Evolutionary conservation across 1,284 basidiomycete genomes (phyloP).

Genomic region (Leccinum pallidistipes): DNA sequence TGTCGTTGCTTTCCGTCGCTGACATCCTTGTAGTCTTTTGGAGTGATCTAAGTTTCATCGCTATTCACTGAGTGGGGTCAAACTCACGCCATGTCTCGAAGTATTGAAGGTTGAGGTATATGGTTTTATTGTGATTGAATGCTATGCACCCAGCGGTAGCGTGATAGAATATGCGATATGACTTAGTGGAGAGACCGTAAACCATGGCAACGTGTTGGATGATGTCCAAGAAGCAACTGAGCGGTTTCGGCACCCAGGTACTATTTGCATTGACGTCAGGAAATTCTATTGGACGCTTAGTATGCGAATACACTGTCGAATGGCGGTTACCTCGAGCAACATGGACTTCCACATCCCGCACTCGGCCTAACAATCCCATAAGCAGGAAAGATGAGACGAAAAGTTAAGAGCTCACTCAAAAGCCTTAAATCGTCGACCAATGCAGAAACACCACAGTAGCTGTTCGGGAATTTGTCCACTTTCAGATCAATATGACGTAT

Average conservation of each 20-base stretch:
- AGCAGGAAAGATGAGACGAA: neutral
- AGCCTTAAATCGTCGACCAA: neutral
- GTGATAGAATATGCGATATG: constrained; percentile 87
- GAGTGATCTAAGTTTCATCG: neutral
- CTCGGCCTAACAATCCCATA: neutral
- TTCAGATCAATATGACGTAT: neutral
- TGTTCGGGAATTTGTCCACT: neutral
- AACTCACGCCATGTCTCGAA: constrained; percentile 74
- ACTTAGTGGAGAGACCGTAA: constrained; percentile 61
- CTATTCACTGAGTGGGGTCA: neutral
- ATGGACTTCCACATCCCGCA: neutral
- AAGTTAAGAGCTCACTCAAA: neutral
- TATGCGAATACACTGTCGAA: neutral
- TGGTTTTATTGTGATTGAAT: constrained; percentile 87
- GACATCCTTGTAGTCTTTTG: constrained; percentile 71
- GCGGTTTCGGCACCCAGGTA: constrained; percentile 35
- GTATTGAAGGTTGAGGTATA: constrained; percentile 89
- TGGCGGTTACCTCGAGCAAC: neutral
- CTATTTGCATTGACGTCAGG: constrained; percentile 40
- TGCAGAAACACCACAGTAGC: neutral
- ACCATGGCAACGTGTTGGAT: constrained; percentile 53
- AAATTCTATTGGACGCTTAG: constrained; percentile 28
- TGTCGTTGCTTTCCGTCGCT: constrained; percentile 51
- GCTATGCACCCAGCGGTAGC: constrained; percentile 77
- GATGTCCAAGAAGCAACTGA: constrained; percentile 65